Conservation (phyloP, 331 rosid species). For the Cydonia oblonga region DNA sequence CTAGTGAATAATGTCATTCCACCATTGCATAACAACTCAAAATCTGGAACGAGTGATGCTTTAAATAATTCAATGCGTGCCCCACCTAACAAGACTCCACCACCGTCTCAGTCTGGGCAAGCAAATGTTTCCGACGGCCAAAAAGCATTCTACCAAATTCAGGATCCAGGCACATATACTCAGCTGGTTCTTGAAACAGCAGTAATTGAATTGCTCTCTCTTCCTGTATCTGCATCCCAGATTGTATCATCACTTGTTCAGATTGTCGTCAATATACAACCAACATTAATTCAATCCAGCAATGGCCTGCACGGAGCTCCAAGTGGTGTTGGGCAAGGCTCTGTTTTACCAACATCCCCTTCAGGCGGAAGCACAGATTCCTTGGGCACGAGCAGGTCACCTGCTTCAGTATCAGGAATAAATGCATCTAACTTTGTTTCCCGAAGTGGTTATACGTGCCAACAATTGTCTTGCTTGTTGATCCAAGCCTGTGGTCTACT, state of each 20-base stretch:
- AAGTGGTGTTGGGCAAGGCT: slow-evolving; percentile 68
- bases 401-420: slow-evolving; percentile 73
- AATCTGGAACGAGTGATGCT: slow-evolving; percentile 53
- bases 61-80: slow-evolving; percentile 44
- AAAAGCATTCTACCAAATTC: slow-evolving; percentile 89
- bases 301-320: slow-evolving; percentile 69
- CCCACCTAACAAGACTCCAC: slow-evolving; percentile 57
- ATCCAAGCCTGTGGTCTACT: slow-evolving; percentile 98
- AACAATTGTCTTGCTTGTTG: slow-evolving; percentile 84
- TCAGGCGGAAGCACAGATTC: slow-evolving; percentile 99
- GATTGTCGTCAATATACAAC: slow-evolving; percentile 82
- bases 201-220: slow-evolving; percentile 85
- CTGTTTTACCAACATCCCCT: slow-evolving; percentile 89
- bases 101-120: slow-evolving; percentile 59
- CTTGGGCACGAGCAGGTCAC: slow-evolving; percentile 75
- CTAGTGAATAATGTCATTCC: slow-evolving; percentile 95
- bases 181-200: slow-evolving; percentile 95
- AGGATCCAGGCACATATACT: slow-evolving; percentile 97
- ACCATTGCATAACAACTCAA: slow-evolving; percentile 65
- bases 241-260: slow-evolving; percentile 87
- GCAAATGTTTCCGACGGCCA: slow-evolving; percentile 63
- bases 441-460: slow-evolving; percentile 91
- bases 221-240: slow-evolving; percentile 78
- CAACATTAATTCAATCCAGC: slow-evolving; percentile 79
- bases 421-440: slow-evolving; percentile 82